phyloP scores from a whole-genome alignment of 2,329 filamentous ascomycete species.

The Sclerotinia trifoliorum region DNA sequence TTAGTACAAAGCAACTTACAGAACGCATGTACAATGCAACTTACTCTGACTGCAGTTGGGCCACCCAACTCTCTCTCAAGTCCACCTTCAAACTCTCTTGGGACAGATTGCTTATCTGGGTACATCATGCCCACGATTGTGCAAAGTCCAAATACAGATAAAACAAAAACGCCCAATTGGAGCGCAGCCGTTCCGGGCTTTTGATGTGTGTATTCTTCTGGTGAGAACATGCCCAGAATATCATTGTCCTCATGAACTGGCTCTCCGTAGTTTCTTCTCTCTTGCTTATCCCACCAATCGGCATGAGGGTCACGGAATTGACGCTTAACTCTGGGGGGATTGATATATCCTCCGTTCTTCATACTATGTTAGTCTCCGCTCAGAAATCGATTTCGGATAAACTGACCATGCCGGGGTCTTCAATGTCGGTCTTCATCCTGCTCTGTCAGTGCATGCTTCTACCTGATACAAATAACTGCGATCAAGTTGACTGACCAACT shows the following conservation, averaged over 20 bases:
- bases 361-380: conserved; percentile 23
- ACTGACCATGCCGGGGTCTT: conserved; percentile 67
- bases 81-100: conserved; percentile 70
- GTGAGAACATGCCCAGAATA: conserved; percentile 82
- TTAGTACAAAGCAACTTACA: conserved; percentile 5
- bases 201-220: conserved; percentile 83
- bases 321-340: conserved; percentile 77
- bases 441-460: conserved; percentile 27
- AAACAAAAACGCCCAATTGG: conserved; percentile 68
- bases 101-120: conserved; percentile 68
- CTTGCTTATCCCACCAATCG: conserved; percentile 97
- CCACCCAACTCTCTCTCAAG: conserved; percentile 75
- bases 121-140: conserved; percentile 68
- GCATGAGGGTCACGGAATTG: conserved; percentile 89
- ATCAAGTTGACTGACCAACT: conserved; percentile 33
- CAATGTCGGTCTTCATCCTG: conserved; percentile 48
- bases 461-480: not conserved
- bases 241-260: conserved; percentile 97
- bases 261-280: conserved; percentile 94
- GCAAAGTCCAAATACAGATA: conserved; percentile 60
- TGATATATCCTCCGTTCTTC: conserved; percentile 81
- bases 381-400: not conserved
- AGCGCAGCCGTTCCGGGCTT: conserved; percentile 67
- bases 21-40: conserved; percentile 40
- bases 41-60: conserved; percentile 62